phyloP scores from a whole-genome alignment of 139 green algal genomes.

The Parachlorella kessleri region DNA sequence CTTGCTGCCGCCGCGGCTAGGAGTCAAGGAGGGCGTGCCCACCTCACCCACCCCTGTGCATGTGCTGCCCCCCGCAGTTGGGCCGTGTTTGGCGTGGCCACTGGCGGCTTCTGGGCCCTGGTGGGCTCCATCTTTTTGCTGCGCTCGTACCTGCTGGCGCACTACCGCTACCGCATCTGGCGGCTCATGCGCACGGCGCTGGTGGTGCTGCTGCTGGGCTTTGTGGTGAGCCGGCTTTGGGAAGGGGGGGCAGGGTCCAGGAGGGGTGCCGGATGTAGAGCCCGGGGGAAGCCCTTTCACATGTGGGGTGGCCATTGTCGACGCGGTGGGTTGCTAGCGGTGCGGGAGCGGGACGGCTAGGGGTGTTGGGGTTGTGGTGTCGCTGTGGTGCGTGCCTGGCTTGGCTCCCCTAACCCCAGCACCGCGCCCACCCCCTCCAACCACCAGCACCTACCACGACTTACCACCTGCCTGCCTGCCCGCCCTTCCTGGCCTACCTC shows the following conservation, averaged over 20 bases:
- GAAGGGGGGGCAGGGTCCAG: too few relatives aligned
- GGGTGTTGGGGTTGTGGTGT: background rate
- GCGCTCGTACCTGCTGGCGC: constrained; percentile 24
- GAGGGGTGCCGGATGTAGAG: too few relatives aligned
- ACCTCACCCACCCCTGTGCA: background rate
- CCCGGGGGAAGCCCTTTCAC: too few relatives aligned
- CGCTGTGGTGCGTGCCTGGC: background rate
- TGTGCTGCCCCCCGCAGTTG: constrained; percentile 6
- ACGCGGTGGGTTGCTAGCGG: background rate
- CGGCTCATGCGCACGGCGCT: constrained; percentile 34
- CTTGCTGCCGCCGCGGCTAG: too few relatives aligned
- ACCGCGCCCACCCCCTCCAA: too few relatives aligned
- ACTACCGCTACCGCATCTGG: constrained; percentile 41
- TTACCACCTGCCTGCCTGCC: too few relatives aligned
- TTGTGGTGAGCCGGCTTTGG: constrained; percentile 25
- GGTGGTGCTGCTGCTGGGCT: constrained; percentile 14
- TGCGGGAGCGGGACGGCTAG: background rate
- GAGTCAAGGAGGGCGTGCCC: too few relatives aligned
- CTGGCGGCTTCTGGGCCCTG: constrained; percentile 36
- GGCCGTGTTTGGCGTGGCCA: constrained; percentile 43
- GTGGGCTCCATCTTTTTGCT: constrained; percentile 21
- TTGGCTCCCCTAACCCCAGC: too few relatives aligned
- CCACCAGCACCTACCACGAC: too few relatives aligned
- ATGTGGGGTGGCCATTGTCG: too few relatives aligned
- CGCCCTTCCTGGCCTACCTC: too few relatives aligned